A percentile compares a stretch with the other conserved stretches of the same genome.
Evolutionary conservation across 345 rosid species (phyloP).

Genomic region (Populus simonii): DNA sequence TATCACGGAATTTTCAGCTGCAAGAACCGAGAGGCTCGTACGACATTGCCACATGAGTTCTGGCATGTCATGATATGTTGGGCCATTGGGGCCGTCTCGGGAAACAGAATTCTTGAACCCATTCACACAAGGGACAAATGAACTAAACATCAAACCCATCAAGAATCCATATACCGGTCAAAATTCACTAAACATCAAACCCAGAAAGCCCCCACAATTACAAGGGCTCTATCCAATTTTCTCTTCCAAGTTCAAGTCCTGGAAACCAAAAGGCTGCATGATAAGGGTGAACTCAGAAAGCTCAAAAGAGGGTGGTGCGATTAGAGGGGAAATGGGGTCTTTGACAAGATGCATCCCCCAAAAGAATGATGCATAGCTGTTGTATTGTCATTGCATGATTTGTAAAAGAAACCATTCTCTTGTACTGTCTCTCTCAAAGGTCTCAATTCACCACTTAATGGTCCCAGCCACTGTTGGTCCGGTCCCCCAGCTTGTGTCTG

Average conservation of each 20-base stretch:
- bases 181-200: not conserved
- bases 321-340: not conserved
- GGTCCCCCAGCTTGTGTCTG: constrained; percentile 42
- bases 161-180: not conserved
- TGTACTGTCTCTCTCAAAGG: constrained; percentile 18
- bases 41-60: not conserved
- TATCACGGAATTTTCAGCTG: not conserved
- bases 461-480: constrained; percentile 26
- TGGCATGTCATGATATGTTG: not conserved
- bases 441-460: constrained; percentile 12
- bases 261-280: not conserved
- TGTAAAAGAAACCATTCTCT: not conserved
- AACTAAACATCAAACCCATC: not conserved
- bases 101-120: not conserved
- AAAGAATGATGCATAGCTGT: not conserved
- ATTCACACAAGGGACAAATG: not conserved
- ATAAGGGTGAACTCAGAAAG: not conserved
- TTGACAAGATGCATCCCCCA: constrained; percentile 17
- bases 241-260: not conserved
- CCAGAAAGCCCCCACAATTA: not conserved
- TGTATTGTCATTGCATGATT: not conserved
- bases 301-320: not conserved
- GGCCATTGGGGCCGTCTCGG: not conserved
- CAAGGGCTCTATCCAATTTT: not conserved
- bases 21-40: not conserved